Conservation (phyloP, 140 eudicot species). For the Flaveria floridana region DNA sequence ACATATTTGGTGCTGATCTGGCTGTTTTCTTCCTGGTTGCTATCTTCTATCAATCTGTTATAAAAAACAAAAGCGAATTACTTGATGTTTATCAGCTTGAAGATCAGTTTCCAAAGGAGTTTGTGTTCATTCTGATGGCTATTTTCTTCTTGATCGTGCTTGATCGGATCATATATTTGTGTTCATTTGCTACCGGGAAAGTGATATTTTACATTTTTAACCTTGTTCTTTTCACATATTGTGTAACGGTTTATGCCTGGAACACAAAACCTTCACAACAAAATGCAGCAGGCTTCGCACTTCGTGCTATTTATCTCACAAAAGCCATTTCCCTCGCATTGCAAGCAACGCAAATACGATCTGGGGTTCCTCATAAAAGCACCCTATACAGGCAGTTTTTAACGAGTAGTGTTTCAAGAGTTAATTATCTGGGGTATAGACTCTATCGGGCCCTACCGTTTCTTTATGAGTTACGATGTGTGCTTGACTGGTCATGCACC, state of each 20-base stretch:
- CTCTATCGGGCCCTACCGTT: conserved; percentile 64
- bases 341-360: conserved; percentile 64
- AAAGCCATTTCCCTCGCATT: conserved; percentile 59
- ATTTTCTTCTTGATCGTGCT: conserved; percentile 68
- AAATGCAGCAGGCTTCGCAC: conserved; percentile 57
- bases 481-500: conserved; percentile 80
- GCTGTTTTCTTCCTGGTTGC: conserved; percentile 62
- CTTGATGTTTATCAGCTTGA: conserved; percentile 73
- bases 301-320: conserved; percentile 56
- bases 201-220: conserved; percentile 58
- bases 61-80: conserved; percentile 60
- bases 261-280: conserved; percentile 50
- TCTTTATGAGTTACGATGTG: conserved; percentile 66
- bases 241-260: conserved; percentile 61
- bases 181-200: conserved; percentile 66
- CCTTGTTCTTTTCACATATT: conserved; percentile 56
- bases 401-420: conserved; percentile 54
- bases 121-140: conserved; percentile 59
- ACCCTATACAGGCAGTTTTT: conserved; percentile 64
- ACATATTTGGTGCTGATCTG: conserved; percentile 63
- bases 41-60: conserved; percentile 61
- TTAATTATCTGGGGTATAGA: conserved; percentile 58
- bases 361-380: conserved; percentile 66
- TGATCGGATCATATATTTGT: conserved; percentile 61
- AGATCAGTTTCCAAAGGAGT: conserved; percentile 78